Evolutionary conservation across 768 basidiomycete genomes (phyloP).

Genomic region (Rhizopogon vinicolor): DNA sequence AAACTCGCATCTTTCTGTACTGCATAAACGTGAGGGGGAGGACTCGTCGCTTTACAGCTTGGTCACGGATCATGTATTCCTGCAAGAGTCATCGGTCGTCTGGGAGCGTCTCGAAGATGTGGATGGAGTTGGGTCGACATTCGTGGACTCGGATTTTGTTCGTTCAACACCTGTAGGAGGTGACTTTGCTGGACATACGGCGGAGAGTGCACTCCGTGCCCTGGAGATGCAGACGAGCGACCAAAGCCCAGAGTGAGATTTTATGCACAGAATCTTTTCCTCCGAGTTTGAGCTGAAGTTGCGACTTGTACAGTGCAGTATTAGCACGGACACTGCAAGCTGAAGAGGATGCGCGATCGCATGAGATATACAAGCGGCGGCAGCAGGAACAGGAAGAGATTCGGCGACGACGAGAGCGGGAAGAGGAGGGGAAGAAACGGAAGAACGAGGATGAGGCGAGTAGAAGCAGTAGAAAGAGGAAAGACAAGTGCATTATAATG

Average conservation of each 20-base stretch:
- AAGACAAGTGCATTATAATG: conserved; percentile 56
- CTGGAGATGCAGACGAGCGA: conserved; percentile 41
- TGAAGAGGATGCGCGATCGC: conserved; percentile 65
- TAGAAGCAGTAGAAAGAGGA: conserved; percentile 34
- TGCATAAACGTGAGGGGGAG: conserved; percentile 54
- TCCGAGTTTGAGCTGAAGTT: conserved; percentile 1
- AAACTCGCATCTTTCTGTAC: conserved; percentile 83
- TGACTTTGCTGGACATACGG: conserved; percentile 73
- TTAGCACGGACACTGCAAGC: conserved; percentile 76
- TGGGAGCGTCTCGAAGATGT: conserved; percentile 92
- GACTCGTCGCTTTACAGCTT: conserved; percentile 66
- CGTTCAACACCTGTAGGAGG: conserved; percentile 68
- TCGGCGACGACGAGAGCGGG: conserved; percentile 1
- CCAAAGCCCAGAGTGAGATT: conserved; percentile 59
- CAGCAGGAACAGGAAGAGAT: conserved; percentile 23
- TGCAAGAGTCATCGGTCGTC: conserved; percentile 71
- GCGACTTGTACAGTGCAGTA: conserved; percentile 41
- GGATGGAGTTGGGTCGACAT: conserved; percentile 72
- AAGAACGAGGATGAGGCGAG: conserved; percentile 21
- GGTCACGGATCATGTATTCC: conserved; percentile 81
- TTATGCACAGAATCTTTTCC: not conserved
- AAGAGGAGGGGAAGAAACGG: conserved; percentile 19
- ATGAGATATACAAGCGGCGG: conserved; percentile 29
- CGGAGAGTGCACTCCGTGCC: conserved; percentile 52
- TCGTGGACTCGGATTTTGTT: conserved; percentile 71